phyloP scores from a whole-genome alignment of 371 early-diverging fungal genomes.

The Saksenaea vasiformis region DNA sequence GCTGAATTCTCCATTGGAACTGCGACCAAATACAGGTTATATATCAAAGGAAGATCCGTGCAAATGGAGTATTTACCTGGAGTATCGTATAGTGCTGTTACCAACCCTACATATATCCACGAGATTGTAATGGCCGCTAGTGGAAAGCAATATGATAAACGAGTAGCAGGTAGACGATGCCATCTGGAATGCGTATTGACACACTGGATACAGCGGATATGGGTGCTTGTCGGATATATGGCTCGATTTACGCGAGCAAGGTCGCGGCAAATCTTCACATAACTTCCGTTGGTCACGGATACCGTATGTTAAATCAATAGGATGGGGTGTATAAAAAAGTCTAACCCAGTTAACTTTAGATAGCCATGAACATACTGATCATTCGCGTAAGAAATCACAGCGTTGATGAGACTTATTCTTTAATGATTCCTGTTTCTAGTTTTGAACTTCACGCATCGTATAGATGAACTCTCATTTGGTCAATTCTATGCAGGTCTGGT shows the following conservation, averaged over 20 bases:
- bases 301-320: conserved; percentile 47
- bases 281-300: conserved; percentile 90
- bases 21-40: conserved; percentile 39
- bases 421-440: conserved; percentile 38
- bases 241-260: conserved; percentile 76
- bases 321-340: background rate
- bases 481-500: conserved; percentile 75
- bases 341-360: conserved; percentile 17
- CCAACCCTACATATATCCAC: conserved; percentile 38
- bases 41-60: background rate
- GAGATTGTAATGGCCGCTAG: conserved; percentile 47
- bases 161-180: conserved; percentile 30
- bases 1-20: conserved; percentile 46
- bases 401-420: background rate
- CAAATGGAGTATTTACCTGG: background rate
- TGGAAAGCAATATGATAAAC: conserved; percentile 37
- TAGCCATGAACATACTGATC: conserved; percentile 58
- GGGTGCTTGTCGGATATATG: conserved; percentile 77
- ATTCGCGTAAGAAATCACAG: conserved; percentile 53
- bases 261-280: conserved; percentile 89
- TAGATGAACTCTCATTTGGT: conserved; percentile 92
- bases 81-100: conserved; percentile 11
- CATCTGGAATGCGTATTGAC: background rate
- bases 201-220: conserved; percentile 31
- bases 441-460: conserved; percentile 92